These are phyloP conservation scores for Beta macrorhiza DNA, from an alignment of 179 eudicot species.

Conservation along the genomic window DNA sequence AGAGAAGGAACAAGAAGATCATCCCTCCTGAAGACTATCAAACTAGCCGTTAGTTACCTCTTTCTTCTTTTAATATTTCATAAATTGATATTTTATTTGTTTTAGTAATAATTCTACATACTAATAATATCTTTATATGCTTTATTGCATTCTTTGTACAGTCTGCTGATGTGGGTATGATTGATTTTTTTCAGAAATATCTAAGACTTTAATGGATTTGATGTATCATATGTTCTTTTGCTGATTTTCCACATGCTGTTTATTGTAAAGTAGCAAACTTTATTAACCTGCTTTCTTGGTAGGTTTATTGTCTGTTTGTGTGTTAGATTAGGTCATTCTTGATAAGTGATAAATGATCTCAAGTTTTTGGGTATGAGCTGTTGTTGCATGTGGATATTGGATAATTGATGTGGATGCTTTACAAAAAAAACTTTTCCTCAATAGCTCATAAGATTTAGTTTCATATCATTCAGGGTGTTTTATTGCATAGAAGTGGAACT, in stretches of 20 bases:
- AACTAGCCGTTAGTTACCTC: conserved; percentile 48
- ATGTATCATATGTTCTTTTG: conserved; percentile 4
- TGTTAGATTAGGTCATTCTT: background rate
- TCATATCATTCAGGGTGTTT: background rate
- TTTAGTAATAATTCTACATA: background rate
- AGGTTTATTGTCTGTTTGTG: background rate
- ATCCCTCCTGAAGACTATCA: conserved; percentile 86
- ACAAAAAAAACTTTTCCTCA: background rate
- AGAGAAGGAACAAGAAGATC: conserved; percentile 58
- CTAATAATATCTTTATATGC: background rate
- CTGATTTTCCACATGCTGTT: conserved; percentile 1
- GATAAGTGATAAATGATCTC: background rate
- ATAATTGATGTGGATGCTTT: background rate
- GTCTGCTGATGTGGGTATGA: conserved; percentile 20
- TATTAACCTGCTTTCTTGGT: conserved; percentile 10
- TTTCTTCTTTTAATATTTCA: background rate
- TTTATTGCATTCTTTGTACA: background rate
- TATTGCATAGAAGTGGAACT: background rate
- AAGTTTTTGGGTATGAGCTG: background rate
- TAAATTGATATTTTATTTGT: too few species aligned
- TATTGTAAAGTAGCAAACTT: conserved; percentile 10
- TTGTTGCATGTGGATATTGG: conserved; percentile 1
- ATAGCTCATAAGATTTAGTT: background rate
- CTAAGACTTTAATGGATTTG: background rate
- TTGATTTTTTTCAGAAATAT: conserved; percentile 1